phyloP scores from a whole-genome alignment of 768 basidiomycete genomes.

The Rubroboletus pulcherrimus region DNA sequence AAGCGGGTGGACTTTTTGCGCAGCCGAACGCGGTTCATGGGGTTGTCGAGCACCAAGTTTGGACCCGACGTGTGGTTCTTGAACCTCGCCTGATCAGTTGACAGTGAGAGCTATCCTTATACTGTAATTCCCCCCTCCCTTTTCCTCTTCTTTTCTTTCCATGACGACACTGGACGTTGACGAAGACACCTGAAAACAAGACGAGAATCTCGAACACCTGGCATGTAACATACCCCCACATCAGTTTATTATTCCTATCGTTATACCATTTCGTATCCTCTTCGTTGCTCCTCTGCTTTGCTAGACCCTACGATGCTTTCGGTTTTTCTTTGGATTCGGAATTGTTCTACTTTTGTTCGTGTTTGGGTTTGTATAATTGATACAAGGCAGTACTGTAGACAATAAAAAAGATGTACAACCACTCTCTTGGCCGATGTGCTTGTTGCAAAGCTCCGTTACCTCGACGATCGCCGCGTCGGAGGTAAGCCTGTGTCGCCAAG shows the following conservation, averaged over 20 bases:
- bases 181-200: slow-evolving; percentile 17
- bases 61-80: slow-evolving; percentile 37
- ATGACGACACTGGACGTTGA: slow-evolving; percentile 8
- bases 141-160: background rate
- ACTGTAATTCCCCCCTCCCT: slow-evolving; percentile 10
- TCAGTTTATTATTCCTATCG: slow-evolving; percentile 20
- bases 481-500: background rate
- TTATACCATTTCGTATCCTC: slow-evolving; percentile 18
- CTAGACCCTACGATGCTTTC: background rate
- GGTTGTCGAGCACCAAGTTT: slow-evolving; percentile 38
- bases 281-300: background rate
- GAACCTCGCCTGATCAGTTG: slow-evolving; percentile 25
- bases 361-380: background rate
- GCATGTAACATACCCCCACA: slow-evolving; percentile 22
- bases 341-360: background rate
- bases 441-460: slow-evolving; percentile 1
- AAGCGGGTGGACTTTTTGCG: slow-evolving; percentile 55
- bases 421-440: background rate
- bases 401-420: slow-evolving; percentile 11
- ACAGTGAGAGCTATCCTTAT: slow-evolving; percentile 24
- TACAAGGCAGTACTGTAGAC: slow-evolving; percentile 10
- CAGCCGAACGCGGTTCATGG: slow-evolving; percentile 42
- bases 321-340: background rate
- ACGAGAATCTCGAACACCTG: slow-evolving; percentile 10
- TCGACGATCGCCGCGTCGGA: background rate